Base-by-base conservation (phyloP, 768 basidiomycete species). In the Suillus luteus region DNA sequence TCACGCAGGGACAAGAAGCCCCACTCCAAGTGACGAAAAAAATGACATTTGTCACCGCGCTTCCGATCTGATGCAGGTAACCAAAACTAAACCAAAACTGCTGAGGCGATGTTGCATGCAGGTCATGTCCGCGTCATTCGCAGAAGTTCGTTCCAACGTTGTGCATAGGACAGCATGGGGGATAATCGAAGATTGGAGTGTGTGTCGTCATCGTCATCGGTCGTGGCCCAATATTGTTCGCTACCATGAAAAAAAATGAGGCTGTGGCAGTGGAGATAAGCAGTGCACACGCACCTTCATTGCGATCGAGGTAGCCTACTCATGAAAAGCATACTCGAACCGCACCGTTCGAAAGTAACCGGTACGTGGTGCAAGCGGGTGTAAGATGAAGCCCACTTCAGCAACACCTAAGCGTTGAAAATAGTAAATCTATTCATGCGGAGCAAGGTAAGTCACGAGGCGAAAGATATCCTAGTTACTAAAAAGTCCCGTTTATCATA, bases 401-500 rank as follows among this genome's bases (percentile, higher is more conserved):
- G 33, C 33, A 33, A 33, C 33, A 27, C 27, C 52, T 33, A 33
- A n/a, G 31, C 2, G 1, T 54, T 6, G 5, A n/a, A 33, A 11
- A 5, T 54, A 54, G 19, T n/a, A 12, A 54, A 54, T 54, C 19
- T 11, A 54, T 33, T 54, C 52, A 33, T n/a, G 33, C 2, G 10
- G 51, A 33, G 17, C 31, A 54, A 54, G 27, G 15, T 31, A 52
- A 31, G 27, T 52, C 51, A 52, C 17, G 17, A 54, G 31, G 19
- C 11, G 5, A n/a, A 54, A 31, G 27, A 54, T 33, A 54, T 54
- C 52, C 10, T 33, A 22, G 33, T 11, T n/a, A 54, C 52, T 54
- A 54, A n/a, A 54, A 33, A 54, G 52, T 33, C 51, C 27, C 51
- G 5, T 17, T n/a, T 54, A 54, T n/a, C 10, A 54, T n/a, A 59